Evolutionary conservation across 805 yeast species (phyloP), one percentile per base, ranked within the genome.

Genomic region (Candida orba): DNA sequence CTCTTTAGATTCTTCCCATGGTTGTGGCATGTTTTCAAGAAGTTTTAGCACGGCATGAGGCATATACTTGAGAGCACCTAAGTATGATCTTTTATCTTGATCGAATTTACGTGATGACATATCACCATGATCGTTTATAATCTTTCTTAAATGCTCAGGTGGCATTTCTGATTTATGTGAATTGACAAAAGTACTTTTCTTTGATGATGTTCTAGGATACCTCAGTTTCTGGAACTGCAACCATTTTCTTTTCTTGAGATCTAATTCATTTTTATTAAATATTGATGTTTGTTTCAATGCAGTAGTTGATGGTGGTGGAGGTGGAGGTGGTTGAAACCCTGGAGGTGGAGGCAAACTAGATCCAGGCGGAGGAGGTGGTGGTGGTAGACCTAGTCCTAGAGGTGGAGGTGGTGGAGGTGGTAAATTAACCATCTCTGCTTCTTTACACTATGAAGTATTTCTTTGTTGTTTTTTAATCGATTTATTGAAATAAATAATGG

Each of bases 11-110:
- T 78, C 76, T 60, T 93, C 98, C 99, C 99, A 93, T 1, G 99
- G 99, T 59, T 89, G 95, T 0, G 99, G 99, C 91, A 93, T 91
- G 57, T 88, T 89, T 56, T 93, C 99, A 34, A 93, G 58, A 34
- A 93, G 72, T 62, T 93, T 93, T 52, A 89, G 63, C 4, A 89
- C 76, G 0, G 99, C 96, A 65, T 91, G 98, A 0, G 99, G 99
- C 81, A 95, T 76, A 65, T 84, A 95, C 64, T 89, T 91, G 45
- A 93, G 69, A 1, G 98, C 90, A 2, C 96, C 96, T 23, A 95
- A 65, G 55, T 86, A 89, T 0, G 96, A 79, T 47, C 91, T 71
- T 58, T 89, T 90, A 56, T 91, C 97, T 12, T 84, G 76, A 18
- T 91, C 81, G 39, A 85, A 84, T 49, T 81, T 79, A 50, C 78